These are phyloP conservation scores for Eutreptiella sp. DNA, from an alignment of 208 protist genomes.

Conservation along the genomic window DNA sequence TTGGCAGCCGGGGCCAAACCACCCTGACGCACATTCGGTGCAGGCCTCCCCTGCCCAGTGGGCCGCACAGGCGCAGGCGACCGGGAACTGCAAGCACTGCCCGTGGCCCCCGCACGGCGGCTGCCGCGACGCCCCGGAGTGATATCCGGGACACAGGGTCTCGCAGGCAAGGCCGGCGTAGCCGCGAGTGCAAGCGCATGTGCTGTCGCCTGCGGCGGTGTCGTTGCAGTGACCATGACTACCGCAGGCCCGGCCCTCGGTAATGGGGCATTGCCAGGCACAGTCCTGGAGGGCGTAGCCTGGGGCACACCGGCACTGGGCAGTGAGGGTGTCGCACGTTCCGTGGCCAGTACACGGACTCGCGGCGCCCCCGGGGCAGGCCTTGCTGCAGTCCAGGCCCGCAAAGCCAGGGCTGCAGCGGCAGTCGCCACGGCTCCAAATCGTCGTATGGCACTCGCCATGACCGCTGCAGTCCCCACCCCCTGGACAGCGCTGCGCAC, in stretches of 20 bases:
- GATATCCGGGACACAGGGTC: neutral
- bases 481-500: no score
- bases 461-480: conserved; percentile 3
- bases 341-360: conserved; percentile 11
- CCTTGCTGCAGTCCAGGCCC: no score
- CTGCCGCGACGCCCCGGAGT: no score
- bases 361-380: neutral
- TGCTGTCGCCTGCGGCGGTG: neutral
- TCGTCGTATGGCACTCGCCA: neutral
- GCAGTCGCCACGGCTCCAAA: neutral
- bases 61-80: no score
- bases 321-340: neutral
- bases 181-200: neutral
- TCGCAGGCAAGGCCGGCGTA: neutral
- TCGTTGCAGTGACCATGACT: neutral
- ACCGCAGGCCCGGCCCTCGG: neutral
- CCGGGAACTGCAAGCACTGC: no score
- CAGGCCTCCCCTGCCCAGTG: no score
- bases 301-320: neutral
- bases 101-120: no score
- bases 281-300: neutral
- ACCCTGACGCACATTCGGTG: conserved; percentile 10
- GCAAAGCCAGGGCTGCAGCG: neutral
- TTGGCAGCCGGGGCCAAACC: conserved; percentile 2
- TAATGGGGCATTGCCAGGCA: neutral